Base-by-base conservation (phyloP, 208 protist species). In the Endotrypanum monterogeii region DNA sequence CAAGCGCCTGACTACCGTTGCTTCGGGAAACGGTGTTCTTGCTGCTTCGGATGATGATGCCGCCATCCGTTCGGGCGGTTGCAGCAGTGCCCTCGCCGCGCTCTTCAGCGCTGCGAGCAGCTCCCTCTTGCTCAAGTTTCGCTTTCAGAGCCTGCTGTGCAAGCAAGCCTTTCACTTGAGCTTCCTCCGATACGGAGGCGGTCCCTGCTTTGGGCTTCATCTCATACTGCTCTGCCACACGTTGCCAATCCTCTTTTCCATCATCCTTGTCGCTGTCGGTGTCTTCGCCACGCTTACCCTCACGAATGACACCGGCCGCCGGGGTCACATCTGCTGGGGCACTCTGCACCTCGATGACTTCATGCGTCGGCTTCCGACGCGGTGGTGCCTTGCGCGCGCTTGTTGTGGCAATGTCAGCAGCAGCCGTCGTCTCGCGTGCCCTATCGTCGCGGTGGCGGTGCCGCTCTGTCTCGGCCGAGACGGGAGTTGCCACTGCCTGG, bases 121-220 rank as follows among this genome's bases (percentile, higher is more conserved):
- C 84, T 71, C 83, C 89, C 65, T 95, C 92, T 78, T 95, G 90
- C 1, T 93, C 87, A 1, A 81, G 72, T 85, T 97, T 95, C 44
- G 93, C 91, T 63, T 89, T 83, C 35, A 95, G 83, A 51, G 93
- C 93, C 82, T 97, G 89, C 78, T 97, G 89, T 11, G 84, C 93
- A 8, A 97, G 84, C 56, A 85, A 79, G 12, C 93, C 93, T 71
- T 84, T 89, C 54, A 91, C 89, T 39, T 94, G 86, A 16, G 61
- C 86, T 23, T 89, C 88, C 44, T 86, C 80, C 9, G 66, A 86
- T 25, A 79, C 80, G 16, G 68, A 82, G 2, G 80, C 85, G 23
- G 62, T 84, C 30, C 50, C 62, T 1, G 82, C 80, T 5, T 60
- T 70, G 35, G 83, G 80, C 73, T 86, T 83, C 61, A 65, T 65